Percentiles rank a stretch among this genome's conserved stretches.
Evolutionary conservation across 2,329 filamentous ascomycete genomes (phyloP).

Genomic region (Venturia oleaginea): DNA sequence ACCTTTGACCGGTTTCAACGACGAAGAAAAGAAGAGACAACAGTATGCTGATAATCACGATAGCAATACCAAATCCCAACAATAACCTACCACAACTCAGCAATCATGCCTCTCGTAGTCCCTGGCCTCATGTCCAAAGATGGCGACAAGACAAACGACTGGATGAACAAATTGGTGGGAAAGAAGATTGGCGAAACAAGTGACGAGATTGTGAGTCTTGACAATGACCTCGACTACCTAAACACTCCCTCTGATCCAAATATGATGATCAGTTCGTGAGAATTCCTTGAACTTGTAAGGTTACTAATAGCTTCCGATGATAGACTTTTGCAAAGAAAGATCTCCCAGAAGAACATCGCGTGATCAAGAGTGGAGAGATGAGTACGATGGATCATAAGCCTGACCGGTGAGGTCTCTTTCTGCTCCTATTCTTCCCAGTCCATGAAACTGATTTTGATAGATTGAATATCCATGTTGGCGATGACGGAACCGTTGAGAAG

Average conservation of each 20-base stretch:
- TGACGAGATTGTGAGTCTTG: conserved; percentile 33
- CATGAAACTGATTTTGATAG: conserved; percentile 17
- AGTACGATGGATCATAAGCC: conserved; percentile 40
- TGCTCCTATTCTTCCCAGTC: no score
- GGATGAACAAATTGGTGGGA: conserved; percentile 40
- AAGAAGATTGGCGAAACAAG: conserved; percentile 42
- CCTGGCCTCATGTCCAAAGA: conserved; percentile 35
- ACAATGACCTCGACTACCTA: background rate
- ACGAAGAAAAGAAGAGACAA: background rate
- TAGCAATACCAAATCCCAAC: background rate
- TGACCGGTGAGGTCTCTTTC: conserved; percentile 27
- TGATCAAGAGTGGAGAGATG: conserved; percentile 38
- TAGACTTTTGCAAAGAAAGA: conserved; percentile 43
- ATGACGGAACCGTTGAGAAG: conserved; percentile 40
- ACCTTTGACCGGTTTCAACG: background rate
- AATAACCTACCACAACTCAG: background rate
- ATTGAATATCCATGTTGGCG: conserved; percentile 40
- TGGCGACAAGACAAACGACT: conserved; percentile 31
- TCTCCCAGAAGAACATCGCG: conserved; percentile 38
- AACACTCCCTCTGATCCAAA: background rate
- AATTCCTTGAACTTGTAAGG: no score
- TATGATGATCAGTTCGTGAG: no score
- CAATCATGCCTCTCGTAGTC: conserved; percentile 41
- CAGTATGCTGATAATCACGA: background rate
- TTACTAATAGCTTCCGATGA: no score